Evolutionary conservation across 2,329 filamentous ascomycete genomes (phyloP), one percentile per base, ranked within the genome.

Genomic region (Beauveria sp.): DNA sequence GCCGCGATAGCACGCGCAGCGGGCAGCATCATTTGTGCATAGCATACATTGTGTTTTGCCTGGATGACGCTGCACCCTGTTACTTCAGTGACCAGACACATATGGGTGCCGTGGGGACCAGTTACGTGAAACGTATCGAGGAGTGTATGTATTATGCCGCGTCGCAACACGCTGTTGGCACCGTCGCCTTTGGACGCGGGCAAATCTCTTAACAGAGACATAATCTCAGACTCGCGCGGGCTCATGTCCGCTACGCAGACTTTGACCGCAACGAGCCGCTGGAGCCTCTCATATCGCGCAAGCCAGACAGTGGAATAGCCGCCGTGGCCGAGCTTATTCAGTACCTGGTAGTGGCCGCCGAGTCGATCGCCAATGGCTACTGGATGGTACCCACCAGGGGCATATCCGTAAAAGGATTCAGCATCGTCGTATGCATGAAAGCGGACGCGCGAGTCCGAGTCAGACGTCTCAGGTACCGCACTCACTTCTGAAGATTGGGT

Each of bases 221-320:
- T 40, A 24, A 55, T 30, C 41, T 22, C 41, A 41, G 14, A 20
- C 20, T 55, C 53, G 3, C 41, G 53, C 22, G 26, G 53, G 30
- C 34, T 12, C n/a, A 24, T 20, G 9, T 55, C 53, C 12, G 53
- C n/a, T 1, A 37, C 44, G 22, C 30, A 62, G 5, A 65, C 60
- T 10, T 65, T 65, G 56, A 65, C 18, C 20, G 64, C 64, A 28
- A 65, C 63, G 26, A 62, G 61, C 5, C 48, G 51, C 37, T 63
- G 44, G 3, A 58, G 44, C 47, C 58, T 46, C 24, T 4, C 20
- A 64, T 78, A 75, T 41, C 67, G 66, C 18, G 71, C 75, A 30
- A 78, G 71, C 75, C 74, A 77, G 53, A 76, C 70, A 2, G 74
- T 77, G 2, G 72, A 73, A 64, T 67, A 74, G 2, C 70, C 68